A percentile compares a stretch with the other conserved stretches of the same genome.
Evolutionary conservation across 345 rosid genomes (phyloP).

Genomic region (Sonneratia alba): DNA sequence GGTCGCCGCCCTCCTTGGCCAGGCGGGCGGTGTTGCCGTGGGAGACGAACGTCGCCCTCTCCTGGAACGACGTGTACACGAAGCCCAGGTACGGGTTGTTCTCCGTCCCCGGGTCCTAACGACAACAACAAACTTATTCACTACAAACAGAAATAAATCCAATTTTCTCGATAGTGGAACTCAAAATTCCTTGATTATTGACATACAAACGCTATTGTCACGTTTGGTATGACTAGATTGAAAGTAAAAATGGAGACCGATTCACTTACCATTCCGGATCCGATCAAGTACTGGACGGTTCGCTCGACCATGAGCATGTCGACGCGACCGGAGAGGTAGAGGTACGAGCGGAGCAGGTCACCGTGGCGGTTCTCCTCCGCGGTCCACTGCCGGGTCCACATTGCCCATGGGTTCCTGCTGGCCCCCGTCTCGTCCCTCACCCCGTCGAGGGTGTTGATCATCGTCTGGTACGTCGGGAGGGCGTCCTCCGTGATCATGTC

Average conservation of each 20-base stretch:
- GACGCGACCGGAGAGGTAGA: slow-evolving; percentile 71
- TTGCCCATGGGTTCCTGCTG: slow-evolving; percentile 60
- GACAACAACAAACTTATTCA: neutral
- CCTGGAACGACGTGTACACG: slow-evolving; percentile 83
- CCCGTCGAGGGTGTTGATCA: slow-evolving; percentile 66
- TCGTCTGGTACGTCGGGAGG: slow-evolving; percentile 60
- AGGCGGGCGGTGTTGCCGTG: slow-evolving; percentile 74
- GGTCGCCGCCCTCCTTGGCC: slow-evolving; percentile 51
- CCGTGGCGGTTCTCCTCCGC: slow-evolving; percentile 82
- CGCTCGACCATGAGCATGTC: slow-evolving; percentile 58
- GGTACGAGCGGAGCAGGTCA: slow-evolving; percentile 41
- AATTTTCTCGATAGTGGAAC: too few relatives aligned
- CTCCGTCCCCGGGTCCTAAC: slow-evolving; percentile 55
- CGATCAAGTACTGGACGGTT: slow-evolving; percentile 54
- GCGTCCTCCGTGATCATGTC: slow-evolving; percentile 89
- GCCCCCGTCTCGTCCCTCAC: slow-evolving; percentile 72
- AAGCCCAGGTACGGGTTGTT: slow-evolving; percentile 76
- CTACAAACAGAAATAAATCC: too few relatives aligned
- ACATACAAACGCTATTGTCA: too few relatives aligned
- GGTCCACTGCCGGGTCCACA: slow-evolving; percentile 67
- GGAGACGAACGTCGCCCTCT: slow-evolving; percentile 72
- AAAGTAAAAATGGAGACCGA: neutral
- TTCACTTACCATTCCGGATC: slow-evolving; percentile 52
- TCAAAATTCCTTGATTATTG: too few relatives aligned
- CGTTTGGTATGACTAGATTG: too few relatives aligned